These are phyloP conservation scores for Claviceps sp. DNA, from an alignment of 2,329 filamentous ascomycete genomes.

Conservation along the genomic window DNA sequence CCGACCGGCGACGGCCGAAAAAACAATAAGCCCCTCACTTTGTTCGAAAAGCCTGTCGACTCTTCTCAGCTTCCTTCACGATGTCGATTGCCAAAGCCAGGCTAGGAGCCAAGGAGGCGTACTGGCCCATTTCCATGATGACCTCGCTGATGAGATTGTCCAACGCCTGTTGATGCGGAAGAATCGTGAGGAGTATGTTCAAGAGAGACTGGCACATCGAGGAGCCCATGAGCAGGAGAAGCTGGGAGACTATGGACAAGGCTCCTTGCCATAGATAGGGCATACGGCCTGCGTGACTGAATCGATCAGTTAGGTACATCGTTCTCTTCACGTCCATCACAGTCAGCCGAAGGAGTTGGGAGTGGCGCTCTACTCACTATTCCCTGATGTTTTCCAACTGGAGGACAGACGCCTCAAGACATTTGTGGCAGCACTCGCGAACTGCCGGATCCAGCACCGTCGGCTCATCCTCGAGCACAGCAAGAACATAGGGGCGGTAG, in stretches of 20 bases:
- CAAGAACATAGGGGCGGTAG: constrained; percentile 70
- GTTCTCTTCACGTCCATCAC: constrained; percentile 1
- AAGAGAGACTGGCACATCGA: constrained; percentile 66
- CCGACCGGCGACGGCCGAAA: too few species aligned
- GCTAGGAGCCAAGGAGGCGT: constrained; percentile 63
- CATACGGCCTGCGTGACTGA: constrained; percentile 65
- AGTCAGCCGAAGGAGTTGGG: neutral
- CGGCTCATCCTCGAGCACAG: constrained; percentile 65
- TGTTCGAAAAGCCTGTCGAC: too few species aligned
- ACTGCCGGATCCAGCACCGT: constrained; percentile 58
- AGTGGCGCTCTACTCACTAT: constrained; percentile 46
- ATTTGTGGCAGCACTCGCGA: constrained; percentile 66
- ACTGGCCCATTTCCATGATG: constrained; percentile 60
- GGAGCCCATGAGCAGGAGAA: constrained; percentile 70
- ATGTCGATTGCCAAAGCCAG: constrained; percentile 66
- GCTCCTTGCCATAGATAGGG: constrained; percentile 80
- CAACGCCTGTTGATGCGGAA: constrained; percentile 46
- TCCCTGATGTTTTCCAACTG: constrained; percentile 68
- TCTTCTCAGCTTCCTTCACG: constrained; percentile 61
- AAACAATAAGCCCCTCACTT: too few species aligned
- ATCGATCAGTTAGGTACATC: constrained; percentile 1
- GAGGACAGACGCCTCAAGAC: constrained; percentile 64
- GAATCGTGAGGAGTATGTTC: constrained; percentile 45
- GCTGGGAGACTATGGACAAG: constrained; percentile 71
- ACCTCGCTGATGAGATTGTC: constrained; percentile 69